Evolutionary conservation across 2,329 filamentous ascomycete species (phyloP).

Genomic region (Talaromyces sp.): DNA sequence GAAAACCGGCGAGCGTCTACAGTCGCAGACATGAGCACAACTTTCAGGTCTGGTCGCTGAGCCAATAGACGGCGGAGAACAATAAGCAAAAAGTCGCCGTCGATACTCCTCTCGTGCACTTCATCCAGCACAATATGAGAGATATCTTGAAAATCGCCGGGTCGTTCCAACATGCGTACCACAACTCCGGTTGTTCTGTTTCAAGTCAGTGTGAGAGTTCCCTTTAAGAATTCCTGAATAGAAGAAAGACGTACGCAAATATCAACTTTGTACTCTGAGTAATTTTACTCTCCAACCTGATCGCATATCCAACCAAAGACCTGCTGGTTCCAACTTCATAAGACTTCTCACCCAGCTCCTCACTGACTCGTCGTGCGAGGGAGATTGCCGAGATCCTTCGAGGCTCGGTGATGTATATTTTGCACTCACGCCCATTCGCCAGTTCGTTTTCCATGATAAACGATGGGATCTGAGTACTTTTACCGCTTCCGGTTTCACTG

Average conservation of each 20-base stretch:
- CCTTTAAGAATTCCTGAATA: background rate
- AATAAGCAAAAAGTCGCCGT: slow-evolving; percentile 93
- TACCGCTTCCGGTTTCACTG: slow-evolving; percentile 93
- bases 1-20: slow-evolving; percentile 92
- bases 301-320: slow-evolving; percentile 90
- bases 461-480: slow-evolving; percentile 94
- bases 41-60: slow-evolving; percentile 75
- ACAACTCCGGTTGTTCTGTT: slow-evolving; percentile 68
- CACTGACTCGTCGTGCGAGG: slow-evolving; percentile 83
- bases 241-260: slow-evolving; percentile 62
- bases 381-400: slow-evolving; percentile 95
- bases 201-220: slow-evolving; percentile 12
- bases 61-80: slow-evolving; percentile 78
- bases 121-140: slow-evolving; percentile 96
- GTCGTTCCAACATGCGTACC: slow-evolving; percentile 93
- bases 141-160: slow-evolving; percentile 78
- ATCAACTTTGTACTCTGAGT: slow-evolving; percentile 76
- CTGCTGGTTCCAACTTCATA: slow-evolving; percentile 74
- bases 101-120: slow-evolving; percentile 92
- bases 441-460: slow-evolving; percentile 90
- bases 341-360: slow-evolving; percentile 83
- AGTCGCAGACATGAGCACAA: slow-evolving; percentile 95
- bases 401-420: slow-evolving; percentile 93
- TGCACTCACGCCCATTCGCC: slow-evolving; percentile 72
- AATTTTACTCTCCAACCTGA: slow-evolving; percentile 84